phyloP scores from a whole-genome alignment of 305 asterid species.

The Rubia balearica region DNA sequence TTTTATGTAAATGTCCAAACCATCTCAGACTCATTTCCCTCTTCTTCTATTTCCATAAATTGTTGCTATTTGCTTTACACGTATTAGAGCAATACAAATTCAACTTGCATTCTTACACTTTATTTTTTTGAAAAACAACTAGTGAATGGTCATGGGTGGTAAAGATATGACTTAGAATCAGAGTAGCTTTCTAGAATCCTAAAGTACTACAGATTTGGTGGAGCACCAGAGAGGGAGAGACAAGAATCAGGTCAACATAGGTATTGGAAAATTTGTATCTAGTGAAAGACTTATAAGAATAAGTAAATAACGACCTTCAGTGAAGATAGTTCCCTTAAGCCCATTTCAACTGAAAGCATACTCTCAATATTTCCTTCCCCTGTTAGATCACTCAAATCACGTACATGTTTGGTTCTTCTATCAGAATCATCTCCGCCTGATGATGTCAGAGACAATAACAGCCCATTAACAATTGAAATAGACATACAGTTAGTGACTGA shows the following conservation, averaged over 20 bases:
- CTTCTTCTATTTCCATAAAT: too few species aligned
- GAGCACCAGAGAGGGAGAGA: conserved; percentile 14
- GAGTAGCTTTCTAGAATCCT: not conserved
- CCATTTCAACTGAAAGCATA: conserved; percentile 99
- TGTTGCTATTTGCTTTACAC: not conserved
- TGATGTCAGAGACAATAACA: conserved; percentile 6
- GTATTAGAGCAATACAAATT: not conserved
- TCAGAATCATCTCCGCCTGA: conserved; percentile 85
- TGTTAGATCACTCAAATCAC: conserved; percentile 53
- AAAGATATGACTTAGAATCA: not conserved
- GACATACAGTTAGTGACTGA: not conserved
- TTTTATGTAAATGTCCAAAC: too few species aligned
- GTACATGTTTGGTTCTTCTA: conserved; percentile 42
- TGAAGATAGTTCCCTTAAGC: conserved; percentile 90
- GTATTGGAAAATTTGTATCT: not conserved
- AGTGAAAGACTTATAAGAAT: not conserved
- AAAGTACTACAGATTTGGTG: conserved; percentile 3
- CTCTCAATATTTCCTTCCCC: conserved; percentile 99
- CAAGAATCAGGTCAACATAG: not conserved
- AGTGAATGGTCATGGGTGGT: not conserved
- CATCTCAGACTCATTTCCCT: too few species aligned
- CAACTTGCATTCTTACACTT: not conserved
- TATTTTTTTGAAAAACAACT: not conserved
- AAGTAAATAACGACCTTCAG: conserved; percentile 53
- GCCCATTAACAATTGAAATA: not conserved